phyloP scores from a whole-genome alignment of 192 early-diverging fungal species.

The Entophlyctis luteolus region DNA sequence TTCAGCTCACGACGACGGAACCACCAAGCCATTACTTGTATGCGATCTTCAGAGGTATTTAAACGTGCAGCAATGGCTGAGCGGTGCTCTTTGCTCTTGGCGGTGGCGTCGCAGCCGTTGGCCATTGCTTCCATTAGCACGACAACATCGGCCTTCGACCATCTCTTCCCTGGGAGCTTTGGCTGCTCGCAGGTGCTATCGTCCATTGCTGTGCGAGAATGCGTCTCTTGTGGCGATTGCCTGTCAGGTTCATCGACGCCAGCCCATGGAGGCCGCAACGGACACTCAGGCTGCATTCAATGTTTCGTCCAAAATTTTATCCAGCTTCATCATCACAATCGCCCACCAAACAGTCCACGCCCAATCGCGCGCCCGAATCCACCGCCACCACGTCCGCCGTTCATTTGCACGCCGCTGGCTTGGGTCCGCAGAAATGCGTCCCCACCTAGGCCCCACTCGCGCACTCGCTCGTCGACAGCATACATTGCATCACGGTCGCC shows the following conservation, averaged over 20 bases:
- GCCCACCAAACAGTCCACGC: conserved; percentile 1
- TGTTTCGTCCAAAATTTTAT: too few relatives aligned
- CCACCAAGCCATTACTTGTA: background rate
- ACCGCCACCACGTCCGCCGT: background rate
- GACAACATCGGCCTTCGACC: background rate
- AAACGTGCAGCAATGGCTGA: background rate
- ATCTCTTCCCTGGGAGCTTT: background rate
- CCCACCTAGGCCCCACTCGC: conserved; percentile 28
- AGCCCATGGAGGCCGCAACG: too few relatives aligned
- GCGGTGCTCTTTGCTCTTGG: background rate
- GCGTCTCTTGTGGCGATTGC: too few relatives aligned
- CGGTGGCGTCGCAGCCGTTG: background rate
- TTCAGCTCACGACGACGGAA: background rate
- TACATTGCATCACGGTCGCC: conserved; percentile 16
- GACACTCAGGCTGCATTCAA: too few relatives aligned
- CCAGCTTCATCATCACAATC: too few relatives aligned
- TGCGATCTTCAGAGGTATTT: background rate
- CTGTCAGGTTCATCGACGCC: too few relatives aligned
- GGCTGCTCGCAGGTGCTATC: too few relatives aligned
- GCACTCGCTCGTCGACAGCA: conserved; percentile 9
- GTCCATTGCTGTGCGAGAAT: too few relatives aligned
- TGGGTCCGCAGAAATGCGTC: conserved; percentile 17
- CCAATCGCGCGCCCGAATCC: conserved; percentile 1
- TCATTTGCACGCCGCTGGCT: conserved; percentile 22
- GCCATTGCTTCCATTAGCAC: background rate